Evolutionary conservation across 345 rosid genomes (phyloP), one percentile per base, ranked within the genome.

Genomic region (Cardiospermum halicacabum): DNA sequence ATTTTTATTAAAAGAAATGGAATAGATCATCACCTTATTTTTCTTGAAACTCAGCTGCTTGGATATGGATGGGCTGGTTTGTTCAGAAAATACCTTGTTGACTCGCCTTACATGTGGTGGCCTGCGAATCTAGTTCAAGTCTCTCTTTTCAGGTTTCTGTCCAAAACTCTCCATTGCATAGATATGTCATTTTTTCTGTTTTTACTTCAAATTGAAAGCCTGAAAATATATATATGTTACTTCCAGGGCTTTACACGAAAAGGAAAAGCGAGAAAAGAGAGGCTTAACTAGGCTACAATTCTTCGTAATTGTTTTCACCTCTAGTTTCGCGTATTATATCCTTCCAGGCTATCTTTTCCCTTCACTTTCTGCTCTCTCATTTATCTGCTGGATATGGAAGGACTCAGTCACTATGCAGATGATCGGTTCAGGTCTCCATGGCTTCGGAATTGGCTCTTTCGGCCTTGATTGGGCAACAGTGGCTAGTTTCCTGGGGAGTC

Each of bases 51-150:
- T n/a, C 64, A 85, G 91, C 58, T 85, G 74, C 62, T 83, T 40
- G 88, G 88, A 15, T 83, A 83, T 58, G 90, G 90, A 31, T 82
- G 85, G 82, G 90, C 87, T 13, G 86, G 87, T 15, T 62, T 85
- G 57, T 85, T 78, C 80, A 80, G 85, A 25, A 80, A 69, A 45
- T 69, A 61, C 59, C 72, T 84, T 0, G 89, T 84, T 50, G 87
- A 84, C 53, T 78, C 84, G 34, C 87, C 83, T 7, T 76, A 76
- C 75, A 82, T 84, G 85, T 84, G 89, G 85, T 84, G 86, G 87
- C 89, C 89, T 21, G 50, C 75, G 18, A 78, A 78, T 68, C 72
- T 84, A 39, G 81, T 76, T 24, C 81, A 83, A 76, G 85, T 80
- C 65, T 80, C 88, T 32, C 76, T 83, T 25, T 83, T 78, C 62